Evolutionary conservation across 257 asterid genomes (phyloP).

Genomic region (Jacaranda mimosifolia): DNA sequence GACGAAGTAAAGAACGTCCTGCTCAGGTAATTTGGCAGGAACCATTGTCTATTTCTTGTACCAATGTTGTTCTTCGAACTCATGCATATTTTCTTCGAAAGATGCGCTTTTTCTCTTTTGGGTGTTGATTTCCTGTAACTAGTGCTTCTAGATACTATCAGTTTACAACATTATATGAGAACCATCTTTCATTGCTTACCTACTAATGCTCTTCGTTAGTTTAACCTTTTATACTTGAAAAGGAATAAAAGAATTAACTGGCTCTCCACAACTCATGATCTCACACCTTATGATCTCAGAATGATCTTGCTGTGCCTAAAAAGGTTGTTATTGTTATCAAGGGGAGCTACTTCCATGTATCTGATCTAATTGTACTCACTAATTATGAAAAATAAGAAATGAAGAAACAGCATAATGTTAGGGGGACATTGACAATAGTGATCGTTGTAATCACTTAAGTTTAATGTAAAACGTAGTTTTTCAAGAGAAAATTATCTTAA

Average conservation of each 20-base stretch:
- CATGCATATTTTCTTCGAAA: slow-evolving; percentile 7
- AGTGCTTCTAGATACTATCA: slow-evolving; percentile 17
- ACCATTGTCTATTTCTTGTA: slow-evolving; percentile 1
- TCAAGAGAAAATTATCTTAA: neutral
- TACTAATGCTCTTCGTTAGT: neutral
- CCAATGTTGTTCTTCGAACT: neutral
- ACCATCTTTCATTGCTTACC: neutral
- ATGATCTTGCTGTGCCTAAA: neutral
- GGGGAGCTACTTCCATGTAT: neutral
- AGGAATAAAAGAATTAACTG: neutral
- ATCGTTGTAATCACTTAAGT: neutral
- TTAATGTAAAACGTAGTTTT: neutral
- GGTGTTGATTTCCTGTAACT: neutral
- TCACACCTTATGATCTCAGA: neutral
- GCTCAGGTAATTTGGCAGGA: slow-evolving; percentile 67
- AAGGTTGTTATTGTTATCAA: neutral
- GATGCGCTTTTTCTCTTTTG: slow-evolving; percentile 10
- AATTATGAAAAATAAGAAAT: no score
- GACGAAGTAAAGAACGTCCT: slow-evolving; percentile 80
- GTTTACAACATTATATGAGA: neutral
- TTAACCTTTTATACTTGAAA: neutral
- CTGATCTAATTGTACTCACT: neutral
- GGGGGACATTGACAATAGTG: slow-evolving; percentile 1
- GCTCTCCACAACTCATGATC: neutral
- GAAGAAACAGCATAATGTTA: no score